These are phyloP conservation scores for Penicillium atrosanguineum DNA, from an alignment of 495 filamentous ascomycete genomes.

Conservation along the genomic window DNA sequence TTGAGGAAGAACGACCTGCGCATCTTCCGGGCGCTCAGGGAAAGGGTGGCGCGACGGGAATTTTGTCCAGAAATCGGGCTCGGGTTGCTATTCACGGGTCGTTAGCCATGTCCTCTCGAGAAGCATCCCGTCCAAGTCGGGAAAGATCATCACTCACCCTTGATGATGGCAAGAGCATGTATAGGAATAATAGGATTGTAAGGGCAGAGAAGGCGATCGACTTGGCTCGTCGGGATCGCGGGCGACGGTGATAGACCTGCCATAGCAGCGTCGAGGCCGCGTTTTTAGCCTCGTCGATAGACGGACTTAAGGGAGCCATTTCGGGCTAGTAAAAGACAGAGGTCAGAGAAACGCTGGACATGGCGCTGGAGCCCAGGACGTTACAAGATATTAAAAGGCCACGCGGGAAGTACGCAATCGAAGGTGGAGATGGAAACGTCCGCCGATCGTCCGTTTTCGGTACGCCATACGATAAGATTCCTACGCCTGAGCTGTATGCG, in stretches of 20 bases:
- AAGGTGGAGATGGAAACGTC: conserved; percentile 15
- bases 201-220: conserved; percentile 21
- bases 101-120: conserved; percentile 13
- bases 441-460: conserved; percentile 20
- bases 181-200: conserved; percentile 25
- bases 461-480: background rate
- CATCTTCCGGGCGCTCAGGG: conserved; percentile 35
- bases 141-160: conserved; percentile 17
- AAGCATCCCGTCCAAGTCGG: background rate
- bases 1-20: conserved; percentile 27
- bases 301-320: conserved; percentile 32
- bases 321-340: conserved; percentile 8
- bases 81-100: conserved; percentile 14
- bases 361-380: conserved; percentile 1
- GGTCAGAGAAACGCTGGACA: conserved; percentile 6
- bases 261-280: conserved; percentile 23
- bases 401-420: conserved; percentile 28
- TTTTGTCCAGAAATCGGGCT: conserved; percentile 36
- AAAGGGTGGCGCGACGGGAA: conserved; percentile 39
- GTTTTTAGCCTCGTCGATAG: conserved; percentile 29
- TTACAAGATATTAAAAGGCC: conserved; percentile 9
- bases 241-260: conserved; percentile 30
- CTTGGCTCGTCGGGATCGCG: conserved; percentile 31
- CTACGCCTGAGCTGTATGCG: background rate
- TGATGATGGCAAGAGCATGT: conserved; percentile 23